Conservation (phyloP, 352 stramenopile species). For the Phytophthora colocasiae region DNA sequence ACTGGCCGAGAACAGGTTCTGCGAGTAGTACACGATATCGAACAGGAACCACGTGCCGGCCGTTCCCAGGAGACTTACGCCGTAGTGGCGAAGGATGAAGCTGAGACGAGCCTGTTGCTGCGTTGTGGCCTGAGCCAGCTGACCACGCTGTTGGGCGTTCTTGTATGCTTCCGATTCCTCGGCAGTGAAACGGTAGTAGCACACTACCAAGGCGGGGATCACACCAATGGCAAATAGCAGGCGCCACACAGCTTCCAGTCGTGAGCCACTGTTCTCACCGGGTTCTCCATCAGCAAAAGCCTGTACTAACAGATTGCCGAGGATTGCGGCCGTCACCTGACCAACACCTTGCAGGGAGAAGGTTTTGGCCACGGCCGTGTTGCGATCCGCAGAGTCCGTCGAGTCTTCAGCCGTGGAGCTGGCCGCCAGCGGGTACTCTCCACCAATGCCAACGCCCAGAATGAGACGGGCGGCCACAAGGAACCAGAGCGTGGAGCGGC, state of each 20-base stretch:
- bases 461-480: slow-evolving; percentile 24
- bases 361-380: slow-evolving; percentile 55
- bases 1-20: slow-evolving; percentile 81
- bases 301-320: slow-evolving; percentile 69
- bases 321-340: slow-evolving; percentile 57
- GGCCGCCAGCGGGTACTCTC: slow-evolving; percentile 54
- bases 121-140: neutral
- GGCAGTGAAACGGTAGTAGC: slow-evolving; percentile 67
- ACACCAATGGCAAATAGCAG: slow-evolving; percentile 71
- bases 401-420: slow-evolving; percentile 63
- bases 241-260: slow-evolving; percentile 74
- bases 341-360: slow-evolving; percentile 77
- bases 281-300: slow-evolving; percentile 46
- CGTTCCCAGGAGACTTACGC: slow-evolving; percentile 61
- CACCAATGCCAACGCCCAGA: slow-evolving; percentile 27
- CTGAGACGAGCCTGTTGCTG: slow-evolving; percentile 19
- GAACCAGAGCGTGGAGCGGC: slow-evolving; percentile 24
- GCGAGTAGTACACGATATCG: slow-evolving; percentile 85
- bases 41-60: slow-evolving; percentile 88
- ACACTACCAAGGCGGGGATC: slow-evolving; percentile 64
- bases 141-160: slow-evolving; percentile 38
- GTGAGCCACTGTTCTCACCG: slow-evolving; percentile 41
- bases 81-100: slow-evolving; percentile 65
- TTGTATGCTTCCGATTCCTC: slow-evolving; percentile 64
- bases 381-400: slow-evolving; percentile 51